Percentiles rank a stretch among this genome's conserved stretches.
Evolutionary conservation across 2,329 filamentous ascomycete genomes (phyloP).

Genomic region (Cordyceps javanica): DNA sequence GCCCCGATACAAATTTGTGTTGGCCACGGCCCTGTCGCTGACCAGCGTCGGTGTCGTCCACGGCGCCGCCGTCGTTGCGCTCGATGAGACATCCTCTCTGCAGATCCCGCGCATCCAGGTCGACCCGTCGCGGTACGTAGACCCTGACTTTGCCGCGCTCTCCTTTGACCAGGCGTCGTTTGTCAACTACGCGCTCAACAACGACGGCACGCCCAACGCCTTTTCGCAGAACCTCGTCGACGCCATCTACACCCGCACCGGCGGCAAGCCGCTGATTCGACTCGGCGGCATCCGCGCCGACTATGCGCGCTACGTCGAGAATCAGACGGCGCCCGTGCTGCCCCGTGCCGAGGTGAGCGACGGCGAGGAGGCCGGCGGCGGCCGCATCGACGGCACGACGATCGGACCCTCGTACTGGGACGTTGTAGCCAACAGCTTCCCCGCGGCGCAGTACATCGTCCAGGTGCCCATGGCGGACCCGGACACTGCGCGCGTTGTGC

Average conservation of each 20-base stretch:
- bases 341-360: constrained; percentile 28
- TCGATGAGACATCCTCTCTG: neutral
- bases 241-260: constrained; percentile 27
- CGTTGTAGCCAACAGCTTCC: constrained; percentile 24
- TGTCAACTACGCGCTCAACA: constrained; percentile 14
- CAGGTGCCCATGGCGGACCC: constrained; percentile 30
- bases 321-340: constrained; percentile 25
- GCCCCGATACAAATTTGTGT: neutral
- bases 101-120: neutral
- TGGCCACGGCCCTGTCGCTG: neutral
- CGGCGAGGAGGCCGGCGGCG: constrained; percentile 29
- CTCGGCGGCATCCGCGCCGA: constrained; percentile 31
- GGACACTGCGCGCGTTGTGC: constrained; percentile 28
- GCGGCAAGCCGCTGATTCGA: constrained; percentile 28
- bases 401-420: constrained; percentile 30
- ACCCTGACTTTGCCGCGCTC: constrained; percentile 5
- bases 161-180: constrained; percentile 9
- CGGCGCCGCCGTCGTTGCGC: neutral
- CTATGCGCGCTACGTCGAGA: constrained; percentile 28
- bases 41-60: neutral
- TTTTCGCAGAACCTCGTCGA: constrained; percentile 30
- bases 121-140: constrained; percentile 2
- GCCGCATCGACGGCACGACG: constrained; percentile 27
- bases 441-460: constrained; percentile 27
- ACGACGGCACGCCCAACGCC: constrained; percentile 24